Evolutionary conservation across 1,284 basidiomycete genomes (phyloP).

Genomic region (Testicularia cyperi): DNA sequence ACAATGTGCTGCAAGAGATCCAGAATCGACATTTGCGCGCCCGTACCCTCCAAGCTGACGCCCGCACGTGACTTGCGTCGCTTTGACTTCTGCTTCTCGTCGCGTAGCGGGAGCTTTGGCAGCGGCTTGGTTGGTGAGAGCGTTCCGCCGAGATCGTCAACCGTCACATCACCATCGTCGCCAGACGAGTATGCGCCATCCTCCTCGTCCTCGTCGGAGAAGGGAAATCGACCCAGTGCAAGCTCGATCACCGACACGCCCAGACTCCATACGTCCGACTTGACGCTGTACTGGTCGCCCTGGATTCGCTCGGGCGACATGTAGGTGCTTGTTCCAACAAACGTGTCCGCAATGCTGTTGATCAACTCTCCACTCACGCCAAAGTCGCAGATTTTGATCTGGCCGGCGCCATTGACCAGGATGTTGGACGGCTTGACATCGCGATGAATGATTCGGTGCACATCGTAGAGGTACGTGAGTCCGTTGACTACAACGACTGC

Average conservation of each 20-base stretch:
- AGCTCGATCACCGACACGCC: slow-evolving; percentile 94
- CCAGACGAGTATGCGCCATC: slow-evolving; percentile 26
- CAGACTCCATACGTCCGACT: slow-evolving; percentile 95
- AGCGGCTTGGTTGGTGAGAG: slow-evolving; percentile 47
- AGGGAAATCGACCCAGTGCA: slow-evolving; percentile 88
- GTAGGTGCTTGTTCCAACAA: slow-evolving; percentile 96
- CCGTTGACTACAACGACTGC: slow-evolving; percentile 90
- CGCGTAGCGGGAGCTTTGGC: slow-evolving; percentile 4
- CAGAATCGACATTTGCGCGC: slow-evolving; percentile 93
- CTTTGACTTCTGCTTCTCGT: slow-evolving; percentile 51
- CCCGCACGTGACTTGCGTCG: slow-evolving; percentile 64
- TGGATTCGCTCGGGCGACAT: slow-evolving; percentile 99
- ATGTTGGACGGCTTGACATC: slow-evolving; percentile 99
- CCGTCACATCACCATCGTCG: slow-evolving; percentile 15
- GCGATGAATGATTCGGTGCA: slow-evolving; percentile 97
- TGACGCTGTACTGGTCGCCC: slow-evolving; percentile 94
- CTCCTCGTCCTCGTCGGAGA: slow-evolving; percentile 61
- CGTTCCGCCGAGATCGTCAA: slow-evolving; percentile 46
- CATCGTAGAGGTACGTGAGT: slow-evolving; percentile 95
- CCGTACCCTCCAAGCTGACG: slow-evolving; percentile 82
- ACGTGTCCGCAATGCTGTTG: slow-evolving; percentile 97
- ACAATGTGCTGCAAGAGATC: slow-evolving; percentile 97
- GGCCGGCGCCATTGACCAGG: slow-evolving; percentile 84
- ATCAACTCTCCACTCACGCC: slow-evolving; percentile 97
- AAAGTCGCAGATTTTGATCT: slow-evolving; percentile 99